Base-by-base conservation (phyloP, 1,284 basidiomycete genomes). In the Malassezia obtusa region DNA sequence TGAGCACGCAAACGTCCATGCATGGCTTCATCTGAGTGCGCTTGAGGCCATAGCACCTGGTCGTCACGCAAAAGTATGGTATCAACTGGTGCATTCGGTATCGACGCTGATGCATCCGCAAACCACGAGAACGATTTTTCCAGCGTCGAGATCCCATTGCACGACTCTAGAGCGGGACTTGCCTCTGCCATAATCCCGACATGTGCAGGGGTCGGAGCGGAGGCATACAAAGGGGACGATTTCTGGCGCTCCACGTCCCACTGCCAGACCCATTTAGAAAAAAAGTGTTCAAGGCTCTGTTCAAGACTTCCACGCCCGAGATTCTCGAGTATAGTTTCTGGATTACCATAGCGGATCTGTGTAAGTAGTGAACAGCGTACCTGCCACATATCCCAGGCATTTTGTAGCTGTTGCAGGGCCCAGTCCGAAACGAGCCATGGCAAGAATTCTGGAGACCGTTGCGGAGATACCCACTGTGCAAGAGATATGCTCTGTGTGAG, bases 221-320 rank as follows among this genome's bases (percentile, higher is more conserved):
- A 55, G 11, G 52, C 53, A 22, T 30, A 44, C 24, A 55, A 35
- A 12, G 33, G 24, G 14, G 53, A 41, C 11, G 49, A 48, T 4
- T 14, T 25, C 37, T 56, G 53, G 19, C n/a, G 31, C 26, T 56
- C 53, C 4, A 56, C 49, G 22, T 56, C 49, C 53, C 53, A 56
- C 36, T 32, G 41, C 53, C 53, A 56, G 11, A 45, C 49, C 53
- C 53, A 56, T 19, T 50, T 50, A 10, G 48, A 46, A 14, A 56
- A 50, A 35, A 28, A 50, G 19, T 19, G 28, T 28, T 56, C 53
- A 3, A 56, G 33, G 12, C 25, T 17, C 4, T 25, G 31, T 17
- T 56, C 53, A 7, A 56, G 33, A 7, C 21, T 19, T 0, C 19
- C 48, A 28, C 53, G 47, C 12, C 49, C 53, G 0, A 22, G n/a